Base-by-base conservation (phyloP, 1,139 yeast species). In the Hyphopichia pseudoburtonii region DNA sequence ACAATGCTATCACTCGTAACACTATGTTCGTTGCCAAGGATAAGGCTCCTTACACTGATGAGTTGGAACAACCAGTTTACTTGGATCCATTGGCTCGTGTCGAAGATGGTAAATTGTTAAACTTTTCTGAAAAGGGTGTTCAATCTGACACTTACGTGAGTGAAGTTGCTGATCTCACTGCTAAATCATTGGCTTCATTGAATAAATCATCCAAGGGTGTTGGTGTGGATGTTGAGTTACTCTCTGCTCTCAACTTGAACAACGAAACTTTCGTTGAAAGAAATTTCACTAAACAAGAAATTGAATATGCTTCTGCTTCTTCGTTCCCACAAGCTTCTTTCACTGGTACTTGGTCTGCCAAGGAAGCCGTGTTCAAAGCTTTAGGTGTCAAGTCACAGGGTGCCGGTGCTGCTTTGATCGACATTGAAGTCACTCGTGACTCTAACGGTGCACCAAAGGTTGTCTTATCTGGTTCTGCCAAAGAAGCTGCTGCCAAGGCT, bases 301-400 rank as follows among this genome's bases (percentile, higher is more conserved):
- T 83, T 51, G 72, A 67, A 34, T 92, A 92, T 74, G 90, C 97
- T 64, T 59, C 66, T 41, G 57, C 70, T 35, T 80, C 96, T 30
- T 70, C 96, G 29, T 75, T 75, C 50, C 86, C 95, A 39, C 87
- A 81, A 60, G 89, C 97, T 16, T 88, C 97, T 6, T 92, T 77
- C 66, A 90, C 98, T 26, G 99, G 99, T 38, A 86, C 95, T 35
- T 92, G 99, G 99, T 87, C 96, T 31, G 98, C 98, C 37, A 92
- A 92, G 70, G 99, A 92, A 70, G 98, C 99, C 28, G 97, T 89
- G 30, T 92, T 92, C 81, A 92, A 92, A 73, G 87, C 96, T 16
- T 75, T 92, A 55, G 92, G 95, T 45, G 95, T 88, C 45, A 77
- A 80, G 56, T 83, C 95, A 32, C 78, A 82, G 62, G 99, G 99